Conservation (phyloP, 371 early-diverging fungal genomes). For the Blastocladiella emersonii region DNA sequence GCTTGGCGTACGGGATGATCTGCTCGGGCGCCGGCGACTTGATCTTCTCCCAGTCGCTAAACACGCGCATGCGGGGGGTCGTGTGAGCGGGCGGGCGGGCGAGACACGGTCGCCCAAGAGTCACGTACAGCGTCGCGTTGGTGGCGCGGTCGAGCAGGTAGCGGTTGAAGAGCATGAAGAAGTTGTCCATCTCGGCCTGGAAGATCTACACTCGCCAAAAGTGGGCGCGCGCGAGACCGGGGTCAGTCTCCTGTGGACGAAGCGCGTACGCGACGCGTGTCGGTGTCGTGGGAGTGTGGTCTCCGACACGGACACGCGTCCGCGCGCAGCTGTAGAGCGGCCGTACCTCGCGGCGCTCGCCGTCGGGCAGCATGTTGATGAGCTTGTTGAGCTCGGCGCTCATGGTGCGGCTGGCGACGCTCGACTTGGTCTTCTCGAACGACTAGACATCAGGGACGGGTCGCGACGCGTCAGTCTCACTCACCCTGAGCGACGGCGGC, state of each 20-base stretch:
- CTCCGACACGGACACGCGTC: too few relatives aligned
- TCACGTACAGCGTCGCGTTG: slow-evolving; percentile 18
- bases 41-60: slow-evolving; percentile 74
- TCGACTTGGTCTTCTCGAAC: slow-evolving; percentile 4
- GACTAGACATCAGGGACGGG: background rate
- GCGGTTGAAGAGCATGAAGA: slow-evolving; percentile 76
- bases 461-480: background rate
- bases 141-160: slow-evolving; percentile 61
- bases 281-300: too few relatives aligned
- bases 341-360: slow-evolving; percentile 9
- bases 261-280: too few relatives aligned
- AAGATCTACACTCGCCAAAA: slow-evolving; percentile 12
- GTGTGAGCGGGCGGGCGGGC: too few relatives aligned
- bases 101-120: too few relatives aligned
- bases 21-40: slow-evolving; percentile 77
- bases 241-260: too few relatives aligned
- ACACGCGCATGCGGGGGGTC: too few relatives aligned
- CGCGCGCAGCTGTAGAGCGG: too few relatives aligned
- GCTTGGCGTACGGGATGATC: slow-evolving; percentile 57
- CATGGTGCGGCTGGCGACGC: slow-evolving; percentile 17
- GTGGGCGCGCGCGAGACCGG: too few relatives aligned
- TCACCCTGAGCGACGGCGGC: too few relatives aligned
- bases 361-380: slow-evolving; percentile 20
- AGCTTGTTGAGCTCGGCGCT: slow-evolving; percentile 26
- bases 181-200: slow-evolving; percentile 60